phyloP scores from a whole-genome alignment of 768 basidiomycete genomes.

The Trametes villosa region DNA sequence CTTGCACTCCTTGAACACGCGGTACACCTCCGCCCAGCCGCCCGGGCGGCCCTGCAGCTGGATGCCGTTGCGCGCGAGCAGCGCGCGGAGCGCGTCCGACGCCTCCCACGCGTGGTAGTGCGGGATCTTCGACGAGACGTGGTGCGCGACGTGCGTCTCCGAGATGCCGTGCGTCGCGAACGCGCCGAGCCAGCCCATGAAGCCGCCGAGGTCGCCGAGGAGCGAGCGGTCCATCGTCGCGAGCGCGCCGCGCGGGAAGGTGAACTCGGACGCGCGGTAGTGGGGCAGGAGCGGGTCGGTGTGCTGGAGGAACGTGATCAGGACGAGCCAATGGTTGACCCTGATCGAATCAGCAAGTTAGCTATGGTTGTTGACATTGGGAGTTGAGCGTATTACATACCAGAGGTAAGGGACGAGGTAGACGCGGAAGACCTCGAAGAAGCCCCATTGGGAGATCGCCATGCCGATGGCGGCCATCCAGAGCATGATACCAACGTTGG shows the following conservation, averaged over 20 bases:
- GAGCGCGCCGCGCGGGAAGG: constrained; percentile 92
- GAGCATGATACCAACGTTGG: constrained; percentile 79
- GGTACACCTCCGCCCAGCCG: constrained; percentile 80
- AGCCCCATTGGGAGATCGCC: constrained; percentile 64
- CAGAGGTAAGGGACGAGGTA: constrained; percentile 92
- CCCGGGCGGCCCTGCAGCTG: constrained; percentile 70
- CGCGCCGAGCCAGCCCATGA: constrained; percentile 87
- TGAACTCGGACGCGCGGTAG: constrained; percentile 88
- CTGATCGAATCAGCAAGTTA: constrained; percentile 34
- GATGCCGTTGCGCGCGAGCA: constrained; percentile 61
- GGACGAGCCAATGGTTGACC: constrained; percentile 93
- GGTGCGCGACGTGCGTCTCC: constrained; percentile 92
- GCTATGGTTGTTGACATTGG: neutral
- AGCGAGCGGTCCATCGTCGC: constrained; percentile 59
- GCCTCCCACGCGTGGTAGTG: constrained; percentile 98
- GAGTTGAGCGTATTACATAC: constrained; percentile 39
- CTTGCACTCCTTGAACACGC: constrained; percentile 81
- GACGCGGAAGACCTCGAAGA: constrained; percentile 71
- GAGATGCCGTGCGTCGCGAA: constrained; percentile 90
- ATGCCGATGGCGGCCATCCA: constrained; percentile 65
- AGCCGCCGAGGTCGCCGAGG: constrained; percentile 59
- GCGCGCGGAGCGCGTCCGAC: constrained; percentile 78
- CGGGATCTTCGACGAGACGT: constrained; percentile 93
- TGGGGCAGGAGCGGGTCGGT: constrained; percentile 95
- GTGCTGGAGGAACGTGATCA: constrained; percentile 98